Conservation (phyloP, 192 early-diverging fungal species). For the Podila clonocystis region DNA sequence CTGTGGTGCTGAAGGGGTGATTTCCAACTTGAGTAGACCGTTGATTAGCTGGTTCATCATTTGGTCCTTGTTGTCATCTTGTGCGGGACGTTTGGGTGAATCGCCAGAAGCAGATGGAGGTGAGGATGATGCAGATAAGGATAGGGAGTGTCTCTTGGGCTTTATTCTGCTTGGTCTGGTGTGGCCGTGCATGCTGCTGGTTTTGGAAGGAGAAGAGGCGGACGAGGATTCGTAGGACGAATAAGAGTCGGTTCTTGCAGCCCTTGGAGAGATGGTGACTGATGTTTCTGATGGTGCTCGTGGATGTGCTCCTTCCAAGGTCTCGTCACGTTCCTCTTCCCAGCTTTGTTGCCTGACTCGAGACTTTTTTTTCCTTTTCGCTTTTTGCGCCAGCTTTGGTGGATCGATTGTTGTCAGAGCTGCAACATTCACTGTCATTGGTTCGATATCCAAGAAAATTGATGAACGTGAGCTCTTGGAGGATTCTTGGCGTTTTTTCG, state of each 20-base stretch:
- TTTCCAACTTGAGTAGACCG: background rate
- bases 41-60: background rate
- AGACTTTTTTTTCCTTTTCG: background rate
- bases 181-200: constrained; percentile 13
- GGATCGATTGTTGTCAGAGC: background rate
- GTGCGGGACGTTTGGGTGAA: background rate
- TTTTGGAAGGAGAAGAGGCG: constrained; percentile 28
- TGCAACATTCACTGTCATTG: background rate
- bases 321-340: background rate
- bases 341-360: background rate
- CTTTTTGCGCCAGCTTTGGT: background rate
- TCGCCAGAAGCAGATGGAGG: background rate
- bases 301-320: background rate
- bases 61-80: background rate
- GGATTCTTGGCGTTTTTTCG: background rate
- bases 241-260: constrained; percentile 12
- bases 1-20: constrained; percentile 5
- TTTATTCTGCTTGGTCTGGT: background rate
- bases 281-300: too few relatives aligned
- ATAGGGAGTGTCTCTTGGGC: too few relatives aligned
- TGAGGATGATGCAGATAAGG: background rate
- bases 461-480: background rate
- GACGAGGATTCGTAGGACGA: constrained; percentile 21
- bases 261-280: background rate
- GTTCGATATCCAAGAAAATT: background rate